Evolutionary conservation across 148 eudicot genomes (phyloP).

Genomic region (Vaccinium darrowii): DNA sequence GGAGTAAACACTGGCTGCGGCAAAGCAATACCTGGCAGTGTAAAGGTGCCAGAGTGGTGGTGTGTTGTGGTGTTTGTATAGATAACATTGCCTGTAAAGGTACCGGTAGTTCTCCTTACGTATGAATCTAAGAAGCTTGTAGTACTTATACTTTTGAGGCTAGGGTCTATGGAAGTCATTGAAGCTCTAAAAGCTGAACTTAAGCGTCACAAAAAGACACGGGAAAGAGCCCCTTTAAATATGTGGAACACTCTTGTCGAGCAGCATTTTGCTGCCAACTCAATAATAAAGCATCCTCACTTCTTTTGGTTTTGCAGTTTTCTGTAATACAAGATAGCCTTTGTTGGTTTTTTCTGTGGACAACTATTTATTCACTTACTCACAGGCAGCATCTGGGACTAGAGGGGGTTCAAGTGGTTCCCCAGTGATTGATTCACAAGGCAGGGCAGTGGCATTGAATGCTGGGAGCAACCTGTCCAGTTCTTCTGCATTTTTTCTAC

Average conservation of each 20-base stretch:
- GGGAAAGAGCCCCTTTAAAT: not conserved
- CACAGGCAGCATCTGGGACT: conserved; percentile 99
- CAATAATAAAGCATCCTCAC: not conserved
- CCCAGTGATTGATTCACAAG: conserved; percentile 97
- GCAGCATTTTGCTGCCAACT: not conserved
- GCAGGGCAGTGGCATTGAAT: conserved; percentile 97
- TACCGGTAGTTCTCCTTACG: not conserved
- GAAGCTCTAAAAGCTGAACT: not conserved
- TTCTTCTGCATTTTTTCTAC: conserved; percentile 96
- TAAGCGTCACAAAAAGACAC: not conserved
- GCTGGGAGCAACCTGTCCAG: conserved; percentile 94
- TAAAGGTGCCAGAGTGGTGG: not conserved
- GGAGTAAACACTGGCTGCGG: not conserved
- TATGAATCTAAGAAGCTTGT: not conserved
- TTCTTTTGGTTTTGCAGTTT: not conserved
- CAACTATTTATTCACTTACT: conserved; percentile 11
- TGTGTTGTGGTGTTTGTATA: not conserved
- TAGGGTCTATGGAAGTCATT: not conserved
- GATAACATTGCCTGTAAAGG: not conserved
- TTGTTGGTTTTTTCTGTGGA: not conserved
- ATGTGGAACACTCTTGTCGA: not conserved
- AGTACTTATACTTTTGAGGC: not conserved
- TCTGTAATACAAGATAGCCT: not conserved
- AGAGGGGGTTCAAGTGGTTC: conserved; percentile 99
- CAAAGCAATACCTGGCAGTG: not conserved